Conservation (phyloP, 2,329 filamentous ascomycete species). For the Claviceps monticola region DNA sequence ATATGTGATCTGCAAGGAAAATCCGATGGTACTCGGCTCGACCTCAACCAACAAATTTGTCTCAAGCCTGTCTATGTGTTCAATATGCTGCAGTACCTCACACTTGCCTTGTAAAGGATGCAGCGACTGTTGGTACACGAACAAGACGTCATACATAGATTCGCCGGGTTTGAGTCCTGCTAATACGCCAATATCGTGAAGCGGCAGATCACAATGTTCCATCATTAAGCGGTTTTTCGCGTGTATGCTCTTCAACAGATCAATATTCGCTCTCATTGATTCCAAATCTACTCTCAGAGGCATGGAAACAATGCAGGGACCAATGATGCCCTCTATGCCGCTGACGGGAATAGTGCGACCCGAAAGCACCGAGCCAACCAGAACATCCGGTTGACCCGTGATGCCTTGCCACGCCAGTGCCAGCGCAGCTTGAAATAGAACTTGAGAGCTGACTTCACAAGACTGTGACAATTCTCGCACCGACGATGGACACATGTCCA, state of each 20-base stretch:
- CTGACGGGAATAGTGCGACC: slow-evolving; percentile 61
- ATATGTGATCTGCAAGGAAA: slow-evolving; percentile 32
- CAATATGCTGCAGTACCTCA: slow-evolving; percentile 35
- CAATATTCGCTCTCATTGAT: slow-evolving; percentile 34
- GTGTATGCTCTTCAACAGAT: slow-evolving; percentile 53
- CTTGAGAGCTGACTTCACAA: slow-evolving; percentile 46
- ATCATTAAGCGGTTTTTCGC: slow-evolving; percentile 51
- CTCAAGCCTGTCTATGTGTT: slow-evolving; percentile 59
- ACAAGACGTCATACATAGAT: slow-evolving; percentile 59
- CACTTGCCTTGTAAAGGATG: slow-evolving; percentile 17
- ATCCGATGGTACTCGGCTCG: slow-evolving; percentile 40
- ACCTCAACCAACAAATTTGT: slow-evolving; percentile 65
- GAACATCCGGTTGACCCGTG: slow-evolving; percentile 49
- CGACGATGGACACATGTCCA: slow-evolving; percentile 9
- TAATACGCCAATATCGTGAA: slow-evolving; percentile 55
- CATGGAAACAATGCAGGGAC: slow-evolving; percentile 65
- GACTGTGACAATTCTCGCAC: slow-evolving; percentile 21
- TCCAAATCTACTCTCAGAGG: slow-evolving; percentile 54
- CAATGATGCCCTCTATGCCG: slow-evolving; percentile 59
- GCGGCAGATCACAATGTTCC: slow-evolving; percentile 46
- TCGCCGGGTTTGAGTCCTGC: slow-evolving; percentile 40
- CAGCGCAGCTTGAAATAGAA: slow-evolving; percentile 62
- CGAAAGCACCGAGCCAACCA: slow-evolving; percentile 69
- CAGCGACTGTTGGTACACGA: slow-evolving; percentile 74
- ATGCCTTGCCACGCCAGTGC: slow-evolving; percentile 52